Conservation (phyloP, 768 basidiomycete genomes). For the Calocybe indica region DNA sequence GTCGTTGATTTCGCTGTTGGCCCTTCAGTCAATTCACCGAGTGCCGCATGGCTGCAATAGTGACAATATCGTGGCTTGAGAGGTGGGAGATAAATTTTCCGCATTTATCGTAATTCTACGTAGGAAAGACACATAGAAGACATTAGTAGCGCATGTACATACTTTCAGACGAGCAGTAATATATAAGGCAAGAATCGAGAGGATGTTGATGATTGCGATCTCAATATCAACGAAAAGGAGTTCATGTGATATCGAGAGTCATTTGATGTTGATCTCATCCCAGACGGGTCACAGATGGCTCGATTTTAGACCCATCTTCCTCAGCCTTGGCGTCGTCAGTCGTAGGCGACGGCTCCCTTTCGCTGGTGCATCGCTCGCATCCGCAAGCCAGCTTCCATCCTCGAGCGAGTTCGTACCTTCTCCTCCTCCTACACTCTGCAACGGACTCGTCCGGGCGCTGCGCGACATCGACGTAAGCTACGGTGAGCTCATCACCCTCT, state of each 20-base stretch:
- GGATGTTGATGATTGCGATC: too few relatives aligned
- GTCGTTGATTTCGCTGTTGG: too few relatives aligned
- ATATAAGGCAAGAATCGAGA: too few relatives aligned
- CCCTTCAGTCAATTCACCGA: too few relatives aligned
- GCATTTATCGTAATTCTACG: too few relatives aligned
- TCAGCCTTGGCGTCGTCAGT: constrained; percentile 24
- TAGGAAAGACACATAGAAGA: too few relatives aligned
- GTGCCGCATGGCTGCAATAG: too few relatives aligned
- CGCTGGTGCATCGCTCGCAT: constrained; percentile 59
- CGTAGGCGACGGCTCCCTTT: constrained; percentile 33
- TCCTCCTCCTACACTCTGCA: constrained; percentile 52
- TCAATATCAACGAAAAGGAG: too few relatives aligned
- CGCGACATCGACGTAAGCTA: constrained; percentile 69
- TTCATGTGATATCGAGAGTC: background rate
- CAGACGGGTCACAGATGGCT: constrained; percentile 22
- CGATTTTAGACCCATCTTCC: constrained; percentile 44
- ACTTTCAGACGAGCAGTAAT: too few relatives aligned
- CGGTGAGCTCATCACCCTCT: constrained; percentile 69
- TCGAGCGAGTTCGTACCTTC: constrained; percentile 68
- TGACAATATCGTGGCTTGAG: too few relatives aligned
- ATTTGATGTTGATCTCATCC: constrained; percentile 13
- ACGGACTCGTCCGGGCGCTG: constrained; percentile 47
- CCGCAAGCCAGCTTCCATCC: constrained; percentile 81
- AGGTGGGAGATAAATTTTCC: too few relatives aligned
- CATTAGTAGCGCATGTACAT: too few relatives aligned